Evolutionary conservation across 2,329 filamentous ascomycete genomes (phyloP), one percentile per base, ranked within the genome.

Genomic region (Drechslera avenae): DNA sequence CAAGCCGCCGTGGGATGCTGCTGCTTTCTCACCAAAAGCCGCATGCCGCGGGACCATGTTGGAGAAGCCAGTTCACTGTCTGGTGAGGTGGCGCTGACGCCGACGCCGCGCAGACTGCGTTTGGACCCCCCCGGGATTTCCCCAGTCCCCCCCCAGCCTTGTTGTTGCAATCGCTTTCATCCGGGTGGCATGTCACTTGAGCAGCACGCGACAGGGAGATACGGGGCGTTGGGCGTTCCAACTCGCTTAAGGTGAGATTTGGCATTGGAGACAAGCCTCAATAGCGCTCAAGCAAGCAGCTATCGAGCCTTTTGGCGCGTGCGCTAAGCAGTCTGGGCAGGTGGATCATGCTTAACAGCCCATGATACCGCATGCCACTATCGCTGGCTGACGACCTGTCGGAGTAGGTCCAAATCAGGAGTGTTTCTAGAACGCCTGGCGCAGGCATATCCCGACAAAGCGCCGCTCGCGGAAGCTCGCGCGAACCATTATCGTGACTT

Each of bases 1-100:
- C 44, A 44, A 51, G 44, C 43, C 37, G 39, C 54, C 59, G 61
- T 64, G 64, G 59, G 64, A 56, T 54, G 41, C 28, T 45, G 17
- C 32, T 28, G 9, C 34, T 37, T 26, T 17, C 48, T 7, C 21
- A 5, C 19, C n/a, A 26, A 46, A 43, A 19, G 28, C 26, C 39
- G 26, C 41, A 12, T 33, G 14, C 19, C 7, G 33, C n/a, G n/a
- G 19, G 37, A 28, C 18, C 8, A 2, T 12, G 8, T 28, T 48
- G 21, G 18, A 28, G 21, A 14, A 28, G 31, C 23, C n/a, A 23
- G 19, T 17, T 13, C 28, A 13, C 12, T 28, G 17, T 35, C 18
- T 26, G 26, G 12, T 16, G 3, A 10, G 9, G 18, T 21, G 31
- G 14, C 26, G 21, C 17, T 30, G n/a, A 35, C 13, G 23, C 31